Conservation (phyloP, 768 basidiomycete species). For the Infundibulicybe gibba region DNA sequence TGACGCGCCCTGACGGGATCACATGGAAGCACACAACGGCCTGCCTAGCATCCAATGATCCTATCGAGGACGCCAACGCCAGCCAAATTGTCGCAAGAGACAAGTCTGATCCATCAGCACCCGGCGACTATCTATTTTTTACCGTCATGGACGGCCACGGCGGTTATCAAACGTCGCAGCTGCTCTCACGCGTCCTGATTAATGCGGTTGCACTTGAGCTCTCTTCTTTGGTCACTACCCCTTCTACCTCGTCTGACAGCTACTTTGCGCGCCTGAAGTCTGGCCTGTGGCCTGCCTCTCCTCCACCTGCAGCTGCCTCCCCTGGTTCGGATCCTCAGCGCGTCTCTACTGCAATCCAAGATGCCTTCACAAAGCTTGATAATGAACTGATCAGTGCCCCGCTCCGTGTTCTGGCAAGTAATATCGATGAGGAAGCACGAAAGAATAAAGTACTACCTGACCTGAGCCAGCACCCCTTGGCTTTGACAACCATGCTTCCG, state of each 20-base stretch:
- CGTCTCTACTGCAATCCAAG: slow-evolving; percentile 66
- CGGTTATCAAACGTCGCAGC: slow-evolving; percentile 78
- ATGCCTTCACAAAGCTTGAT: slow-evolving; percentile 82
- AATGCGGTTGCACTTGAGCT: slow-evolving; percentile 82
- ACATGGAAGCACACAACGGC: slow-evolving; percentile 80
- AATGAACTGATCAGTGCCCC: slow-evolving; percentile 79
- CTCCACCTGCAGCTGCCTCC: slow-evolving; percentile 14
- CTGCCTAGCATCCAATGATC: slow-evolving; percentile 79
- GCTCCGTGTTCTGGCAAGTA: slow-evolving; percentile 61
- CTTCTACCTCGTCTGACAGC: slow-evolving; percentile 24
- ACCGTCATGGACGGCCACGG: slow-evolving; percentile 90
- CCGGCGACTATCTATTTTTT: slow-evolving; percentile 80
- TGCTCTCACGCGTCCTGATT: slow-evolving; percentile 82
- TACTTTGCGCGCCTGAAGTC: slow-evolving; percentile 35
- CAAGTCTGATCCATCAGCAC: slow-evolving; percentile 49
- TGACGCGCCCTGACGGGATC: slow-evolving; percentile 48
- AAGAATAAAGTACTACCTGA: slow-evolving; percentile 57
- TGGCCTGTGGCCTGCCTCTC: slow-evolving; percentile 29
- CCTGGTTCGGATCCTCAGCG: slow-evolving; percentile 41
- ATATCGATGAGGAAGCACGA: slow-evolving; percentile 45
- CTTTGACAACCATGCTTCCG: slow-evolving; percentile 70
- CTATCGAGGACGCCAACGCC: slow-evolving; percentile 87
- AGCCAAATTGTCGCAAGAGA: slow-evolving; percentile 66
- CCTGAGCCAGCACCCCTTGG: slow-evolving; percentile 67
- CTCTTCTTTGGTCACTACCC: slow-evolving; percentile 41